Evolutionary conservation across 306 rosid species (phyloP).

Genomic region (Purshia tridentata): DNA sequence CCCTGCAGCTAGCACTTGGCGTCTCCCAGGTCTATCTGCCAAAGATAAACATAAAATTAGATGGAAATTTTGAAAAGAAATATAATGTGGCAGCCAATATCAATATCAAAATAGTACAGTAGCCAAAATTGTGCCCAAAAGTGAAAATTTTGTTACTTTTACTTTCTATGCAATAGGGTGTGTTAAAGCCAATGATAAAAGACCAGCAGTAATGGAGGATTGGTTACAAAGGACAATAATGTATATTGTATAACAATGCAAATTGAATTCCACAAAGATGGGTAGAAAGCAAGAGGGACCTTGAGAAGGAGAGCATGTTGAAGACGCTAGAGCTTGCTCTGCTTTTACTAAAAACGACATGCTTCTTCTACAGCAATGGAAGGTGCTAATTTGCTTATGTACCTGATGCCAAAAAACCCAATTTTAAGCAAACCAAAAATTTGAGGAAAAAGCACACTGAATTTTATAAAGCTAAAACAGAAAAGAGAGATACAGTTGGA

Average conservation of each 20-base stretch:
- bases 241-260: not conserved
- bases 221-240: not conserved
- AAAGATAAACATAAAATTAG: slow-evolving; percentile 21
- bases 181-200: too few relatives aligned
- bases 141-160: not conserved
- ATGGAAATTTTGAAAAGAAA: not conserved
- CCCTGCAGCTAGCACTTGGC: slow-evolving; percentile 62
- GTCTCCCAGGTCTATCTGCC: slow-evolving; percentile 87
- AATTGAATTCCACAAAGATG: not conserved
- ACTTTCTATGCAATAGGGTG: not conserved
- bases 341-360: slow-evolving; percentile 58
- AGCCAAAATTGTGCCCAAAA: not conserved
- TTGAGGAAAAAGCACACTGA: not conserved
- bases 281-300: slow-evolving; percentile 37
- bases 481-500: not conserved
- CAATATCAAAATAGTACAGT: not conserved
- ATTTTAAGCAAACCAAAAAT: not conserved
- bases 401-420: slow-evolving; percentile 23
- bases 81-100: not conserved
- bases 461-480: not conserved
- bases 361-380: slow-evolving; percentile 54
- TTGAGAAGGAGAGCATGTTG: slow-evolving; percentile 49
- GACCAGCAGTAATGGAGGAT: not conserved
- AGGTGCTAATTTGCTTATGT: slow-evolving; percentile 42
- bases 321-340: slow-evolving; percentile 43